These are phyloP conservation scores for Cladosporium cucumerinum DNA, from an alignment of 2,329 filamentous ascomycete species.

Conservation along the genomic window DNA sequence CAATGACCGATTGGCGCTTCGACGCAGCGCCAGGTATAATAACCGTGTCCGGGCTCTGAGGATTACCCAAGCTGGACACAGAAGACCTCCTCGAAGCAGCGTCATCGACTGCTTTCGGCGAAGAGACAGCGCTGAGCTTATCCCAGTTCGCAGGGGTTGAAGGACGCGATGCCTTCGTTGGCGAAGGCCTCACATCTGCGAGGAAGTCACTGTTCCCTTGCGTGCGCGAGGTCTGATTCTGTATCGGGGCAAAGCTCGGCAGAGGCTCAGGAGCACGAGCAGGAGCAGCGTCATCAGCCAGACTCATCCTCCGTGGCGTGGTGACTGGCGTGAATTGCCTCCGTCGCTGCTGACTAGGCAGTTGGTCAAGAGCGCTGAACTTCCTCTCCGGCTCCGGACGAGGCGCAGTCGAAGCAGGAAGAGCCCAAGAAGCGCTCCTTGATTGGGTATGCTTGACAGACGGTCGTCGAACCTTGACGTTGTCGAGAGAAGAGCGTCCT, in stretches of 20 bases:
- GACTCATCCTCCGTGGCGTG: not conserved
- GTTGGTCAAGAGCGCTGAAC: constrained; percentile 25
- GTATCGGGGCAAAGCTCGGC: not conserved
- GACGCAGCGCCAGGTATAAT: not conserved
- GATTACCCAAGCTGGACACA: constrained; percentile 28
- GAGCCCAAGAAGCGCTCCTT: not conserved
- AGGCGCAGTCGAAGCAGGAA: not conserved
- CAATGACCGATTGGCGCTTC: not conserved
- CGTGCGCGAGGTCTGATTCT: not conserved
- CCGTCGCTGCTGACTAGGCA: constrained; percentile 26
- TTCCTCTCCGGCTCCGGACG: constrained; percentile 24
- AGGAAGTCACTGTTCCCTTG: not conserved
- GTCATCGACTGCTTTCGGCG: constrained; percentile 20
- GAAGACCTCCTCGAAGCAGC: constrained; percentile 24
- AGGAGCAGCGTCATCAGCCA: not conserved
- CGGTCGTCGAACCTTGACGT: not conserved
- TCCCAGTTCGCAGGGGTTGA: constrained; percentile 14
- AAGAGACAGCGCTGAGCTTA: constrained; percentile 26
- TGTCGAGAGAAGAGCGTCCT: not conserved
- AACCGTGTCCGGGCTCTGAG: constrained; percentile 1
- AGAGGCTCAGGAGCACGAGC: not conserved
- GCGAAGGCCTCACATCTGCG: not conserved
- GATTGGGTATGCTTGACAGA: not conserved
- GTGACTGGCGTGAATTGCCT: not conserved
- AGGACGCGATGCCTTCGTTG: constrained; percentile 1